phyloP scores from a whole-genome alignment of 1,284 basidiomycete genomes.

The Austroboletus niveus region DNA sequence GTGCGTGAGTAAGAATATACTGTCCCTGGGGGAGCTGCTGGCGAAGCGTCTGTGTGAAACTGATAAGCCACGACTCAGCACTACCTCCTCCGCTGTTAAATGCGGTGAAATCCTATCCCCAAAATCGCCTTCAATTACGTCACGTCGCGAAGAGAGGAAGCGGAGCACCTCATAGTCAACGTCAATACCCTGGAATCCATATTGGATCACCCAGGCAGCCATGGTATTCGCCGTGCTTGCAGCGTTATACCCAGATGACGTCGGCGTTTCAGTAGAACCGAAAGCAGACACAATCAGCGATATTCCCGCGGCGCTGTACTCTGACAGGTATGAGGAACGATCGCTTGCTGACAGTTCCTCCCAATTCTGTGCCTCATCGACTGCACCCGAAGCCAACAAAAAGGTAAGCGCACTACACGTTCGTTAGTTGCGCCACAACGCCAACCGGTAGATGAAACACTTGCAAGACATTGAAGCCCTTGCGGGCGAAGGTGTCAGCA shows the following conservation, averaged over 20 bases:
- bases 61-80: constrained; percentile 44
- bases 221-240: constrained; percentile 43
- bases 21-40: constrained; percentile 36
- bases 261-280: constrained; percentile 46
- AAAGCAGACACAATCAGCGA: constrained; percentile 57
- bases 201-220: constrained; percentile 49
- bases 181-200: constrained; percentile 56
- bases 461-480: constrained; percentile 45
- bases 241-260: constrained; percentile 41
- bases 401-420: constrained; percentile 46
- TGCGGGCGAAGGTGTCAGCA: background rate
- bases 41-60: constrained; percentile 42
- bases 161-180: constrained; percentile 51
- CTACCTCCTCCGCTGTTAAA: constrained; percentile 40
- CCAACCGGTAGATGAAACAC: background rate
- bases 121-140: background rate
- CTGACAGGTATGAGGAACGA: constrained; percentile 42
- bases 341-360: constrained; percentile 39
- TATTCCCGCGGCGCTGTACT: constrained; percentile 56
- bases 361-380: constrained; percentile 48
- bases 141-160: background rate
- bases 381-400: constrained; percentile 48
- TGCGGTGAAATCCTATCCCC: constrained; percentile 44
- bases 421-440: background rate
- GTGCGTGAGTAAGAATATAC: constrained; percentile 40